Conservation (phyloP, 2,329 filamentous ascomycete species). For the Coleophoma cylindrospora region DNA sequence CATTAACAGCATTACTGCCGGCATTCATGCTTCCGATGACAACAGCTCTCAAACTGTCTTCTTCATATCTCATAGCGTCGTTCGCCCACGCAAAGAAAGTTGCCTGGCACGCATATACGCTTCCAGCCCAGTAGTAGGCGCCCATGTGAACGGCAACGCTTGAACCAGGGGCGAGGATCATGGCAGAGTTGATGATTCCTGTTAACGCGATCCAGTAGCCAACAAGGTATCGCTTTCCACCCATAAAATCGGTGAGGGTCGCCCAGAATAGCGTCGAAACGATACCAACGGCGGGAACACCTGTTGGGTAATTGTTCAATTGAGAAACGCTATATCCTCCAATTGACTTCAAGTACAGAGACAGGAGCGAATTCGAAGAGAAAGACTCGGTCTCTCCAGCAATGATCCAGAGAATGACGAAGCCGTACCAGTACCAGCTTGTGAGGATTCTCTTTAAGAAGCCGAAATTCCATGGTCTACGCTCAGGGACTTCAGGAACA, state of each 20-base stretch:
- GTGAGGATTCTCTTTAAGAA: conserved; percentile 52
- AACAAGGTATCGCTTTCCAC: conserved; percentile 59
- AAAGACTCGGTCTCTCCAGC: conserved; percentile 70
- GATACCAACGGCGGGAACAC: conserved; percentile 45
- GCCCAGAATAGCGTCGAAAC: conserved; percentile 61
- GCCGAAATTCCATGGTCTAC: conserved; percentile 34
- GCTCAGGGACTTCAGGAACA: conserved; percentile 35
- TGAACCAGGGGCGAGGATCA: conserved; percentile 47
- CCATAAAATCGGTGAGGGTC: conserved; percentile 59
- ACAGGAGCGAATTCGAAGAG: conserved; percentile 54
- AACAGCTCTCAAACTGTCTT: conserved; percentile 58
- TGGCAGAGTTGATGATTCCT: conserved; percentile 53
- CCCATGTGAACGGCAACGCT: conserved; percentile 49
- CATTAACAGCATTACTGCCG: conserved; percentile 63
- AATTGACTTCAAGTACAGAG: conserved; percentile 42
- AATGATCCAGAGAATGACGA: conserved; percentile 63
- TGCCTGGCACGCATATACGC: conserved; percentile 68
- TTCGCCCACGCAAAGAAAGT: conserved; percentile 76
- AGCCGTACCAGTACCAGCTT: conserved; percentile 63
- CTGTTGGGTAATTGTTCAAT: conserved; percentile 48
- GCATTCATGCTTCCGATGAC: conserved; percentile 71
- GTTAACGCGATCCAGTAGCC: conserved; percentile 64
- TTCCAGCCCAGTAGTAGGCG: conserved; percentile 66
- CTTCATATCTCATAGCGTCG: conserved; percentile 55
- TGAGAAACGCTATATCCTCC: conserved; percentile 41